These are phyloP conservation scores for Chenopodium album DNA, from an alignment of 148 eudicot genomes.

Conservation along the genomic window DNA sequence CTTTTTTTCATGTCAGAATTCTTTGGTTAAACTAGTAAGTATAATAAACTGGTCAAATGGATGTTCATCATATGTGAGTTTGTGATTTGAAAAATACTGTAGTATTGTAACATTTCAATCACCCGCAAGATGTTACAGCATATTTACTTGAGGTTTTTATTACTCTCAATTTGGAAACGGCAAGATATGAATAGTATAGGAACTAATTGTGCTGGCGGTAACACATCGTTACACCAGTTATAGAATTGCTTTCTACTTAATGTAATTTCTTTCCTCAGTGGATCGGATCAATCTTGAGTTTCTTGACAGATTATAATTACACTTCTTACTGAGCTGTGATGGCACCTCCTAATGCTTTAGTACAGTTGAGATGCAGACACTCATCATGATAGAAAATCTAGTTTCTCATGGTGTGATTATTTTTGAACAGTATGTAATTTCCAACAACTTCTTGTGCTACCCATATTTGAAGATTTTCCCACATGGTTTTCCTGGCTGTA, in stretches of 20 bases:
- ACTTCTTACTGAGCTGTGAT: neutral
- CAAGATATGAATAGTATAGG: neutral
- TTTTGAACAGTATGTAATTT: neutral
- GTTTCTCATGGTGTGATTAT: neutral
- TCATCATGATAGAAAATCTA: neutral
- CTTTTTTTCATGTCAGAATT: constrained; percentile 25
- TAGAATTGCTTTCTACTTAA: neutral
- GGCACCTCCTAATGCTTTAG: neutral
- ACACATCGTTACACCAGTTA: neutral
- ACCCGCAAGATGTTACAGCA: neutral
- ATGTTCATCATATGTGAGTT: constrained; percentile 14
- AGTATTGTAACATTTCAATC: neutral
- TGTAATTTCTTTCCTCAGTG: neutral
- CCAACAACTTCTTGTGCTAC: neutral
- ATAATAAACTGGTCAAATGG: constrained; percentile 3
- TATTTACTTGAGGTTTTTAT: neutral
- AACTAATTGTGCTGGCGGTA: neutral
- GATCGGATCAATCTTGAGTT: neutral
- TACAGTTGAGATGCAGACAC: neutral
- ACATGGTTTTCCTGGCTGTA: neutral
- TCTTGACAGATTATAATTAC: neutral
- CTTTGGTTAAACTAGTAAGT: constrained; percentile 2
- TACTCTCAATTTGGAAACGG: neutral
- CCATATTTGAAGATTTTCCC: neutral
- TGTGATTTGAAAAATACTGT: neutral